Percentiles rank a stretch among this genome's conserved stretches.
Evolutionary conservation across 2,329 filamentous ascomycete species (phyloP).

Genomic region (Pyricularia grisea): DNA sequence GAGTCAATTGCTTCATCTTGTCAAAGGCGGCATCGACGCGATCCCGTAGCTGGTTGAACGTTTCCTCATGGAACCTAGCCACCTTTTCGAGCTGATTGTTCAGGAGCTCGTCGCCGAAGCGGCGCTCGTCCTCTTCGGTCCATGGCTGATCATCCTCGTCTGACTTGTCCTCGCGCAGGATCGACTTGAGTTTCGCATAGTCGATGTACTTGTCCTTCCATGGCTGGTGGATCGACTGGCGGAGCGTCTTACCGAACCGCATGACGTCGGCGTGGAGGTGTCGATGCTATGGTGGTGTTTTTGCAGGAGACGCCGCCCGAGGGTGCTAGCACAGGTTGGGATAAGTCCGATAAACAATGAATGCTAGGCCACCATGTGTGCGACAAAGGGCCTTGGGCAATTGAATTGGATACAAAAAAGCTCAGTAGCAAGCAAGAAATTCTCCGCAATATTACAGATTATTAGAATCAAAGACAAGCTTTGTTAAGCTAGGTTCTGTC

Average conservation of each 20-base stretch:
- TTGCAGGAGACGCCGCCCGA: neutral
- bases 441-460: neutral
- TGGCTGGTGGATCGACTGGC: constrained; percentile 68
- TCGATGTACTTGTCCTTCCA: constrained; percentile 96
- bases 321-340: neutral
- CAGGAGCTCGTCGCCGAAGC: constrained; percentile 90
- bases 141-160: constrained; percentile 59
- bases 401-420: neutral
- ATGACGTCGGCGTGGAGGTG: constrained; percentile 39
- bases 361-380: neutral
- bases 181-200: constrained; percentile 83
- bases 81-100: constrained; percentile 95
- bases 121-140: constrained; percentile 90
- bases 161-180: constrained; percentile 67
- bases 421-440: neutral
- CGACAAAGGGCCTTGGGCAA: neutral
- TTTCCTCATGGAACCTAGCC: constrained; percentile 75
- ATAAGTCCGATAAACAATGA: neutral
- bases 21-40: constrained; percentile 49
- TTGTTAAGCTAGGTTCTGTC: neutral
- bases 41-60: constrained; percentile 48
- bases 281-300: neutral
- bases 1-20: constrained; percentile 70
- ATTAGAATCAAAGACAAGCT: neutral
- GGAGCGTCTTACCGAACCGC: constrained; percentile 89